phyloP scores from a whole-genome alignment of 2,329 filamentous ascomycete species.

The Xylaria hypoxylon region DNA sequence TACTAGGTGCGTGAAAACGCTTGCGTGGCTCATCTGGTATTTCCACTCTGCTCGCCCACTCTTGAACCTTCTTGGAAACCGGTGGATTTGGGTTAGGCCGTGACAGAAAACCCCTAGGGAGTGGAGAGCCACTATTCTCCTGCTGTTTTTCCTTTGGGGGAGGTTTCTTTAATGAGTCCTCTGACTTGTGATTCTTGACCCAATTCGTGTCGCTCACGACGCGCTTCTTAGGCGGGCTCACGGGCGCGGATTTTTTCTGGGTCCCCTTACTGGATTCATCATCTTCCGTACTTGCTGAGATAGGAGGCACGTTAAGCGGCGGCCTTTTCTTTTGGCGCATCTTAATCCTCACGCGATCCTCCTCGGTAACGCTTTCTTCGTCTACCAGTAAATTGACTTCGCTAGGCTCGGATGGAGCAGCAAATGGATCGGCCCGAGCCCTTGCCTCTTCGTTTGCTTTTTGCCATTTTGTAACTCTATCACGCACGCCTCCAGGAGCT shows the following conservation, averaged over 20 bases:
- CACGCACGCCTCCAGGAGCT: conserved; percentile 75
- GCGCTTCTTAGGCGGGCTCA: conserved; percentile 83
- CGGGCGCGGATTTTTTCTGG: conserved; percentile 56
- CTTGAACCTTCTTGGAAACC: conserved; percentile 69
- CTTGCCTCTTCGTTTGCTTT: conserved; percentile 77
- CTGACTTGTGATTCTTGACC: conserved; percentile 71
- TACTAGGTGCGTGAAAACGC: conserved; percentile 53
- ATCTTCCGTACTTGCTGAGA: conserved; percentile 48
- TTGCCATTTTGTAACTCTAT: conserved; percentile 88
- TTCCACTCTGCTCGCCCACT: conserved; percentile 70
- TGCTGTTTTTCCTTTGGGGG: conserved; percentile 53
- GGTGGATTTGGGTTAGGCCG: conserved; percentile 65
- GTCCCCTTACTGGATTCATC: conserved; percentile 51
- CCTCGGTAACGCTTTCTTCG: conserved; percentile 70
- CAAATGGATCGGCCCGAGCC: conserved; percentile 62
- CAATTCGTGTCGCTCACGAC: conserved; percentile 95
- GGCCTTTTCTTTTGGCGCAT: conserved; percentile 60
- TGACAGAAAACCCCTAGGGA: conserved; percentile 70
- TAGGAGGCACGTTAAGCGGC: conserved; percentile 49
- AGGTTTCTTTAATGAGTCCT: conserved; percentile 58
- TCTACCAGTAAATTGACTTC: conserved; percentile 72
- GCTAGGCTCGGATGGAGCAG: conserved; percentile 67
- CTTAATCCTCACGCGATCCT: conserved; percentile 69
- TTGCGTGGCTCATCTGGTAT: conserved; percentile 56
- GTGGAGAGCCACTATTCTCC: conserved; percentile 53